Conservation (phyloP, 2,329 filamentous ascomycete genomes). For the Ophiostoma montium region DNA sequence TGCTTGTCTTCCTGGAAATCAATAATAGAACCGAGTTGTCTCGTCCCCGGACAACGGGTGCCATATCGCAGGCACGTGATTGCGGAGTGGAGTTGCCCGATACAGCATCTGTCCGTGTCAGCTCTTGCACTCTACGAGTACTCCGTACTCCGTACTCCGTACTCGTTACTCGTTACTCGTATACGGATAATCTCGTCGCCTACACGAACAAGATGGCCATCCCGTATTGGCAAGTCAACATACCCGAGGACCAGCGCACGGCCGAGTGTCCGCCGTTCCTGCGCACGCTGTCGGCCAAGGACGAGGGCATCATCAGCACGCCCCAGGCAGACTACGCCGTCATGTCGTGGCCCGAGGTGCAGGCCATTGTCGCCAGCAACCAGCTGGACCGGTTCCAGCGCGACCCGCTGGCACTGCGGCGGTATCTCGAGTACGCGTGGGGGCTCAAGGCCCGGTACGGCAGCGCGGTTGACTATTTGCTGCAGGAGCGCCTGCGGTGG, state of each 20-base stretch:
- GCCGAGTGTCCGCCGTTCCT: conserved; percentile 60
- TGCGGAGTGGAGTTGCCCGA: not conserved
- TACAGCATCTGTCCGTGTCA: not conserved
- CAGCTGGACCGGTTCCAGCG: conserved; percentile 65
- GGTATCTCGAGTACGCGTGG: conserved; percentile 58
- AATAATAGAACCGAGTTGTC: no score
- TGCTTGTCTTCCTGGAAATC: no score
- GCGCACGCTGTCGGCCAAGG: conserved; percentile 47
- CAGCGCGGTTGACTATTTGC: conserved; percentile 63
- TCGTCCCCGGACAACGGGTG: no score
- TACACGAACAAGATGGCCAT: not conserved
- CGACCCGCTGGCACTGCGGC: conserved; percentile 60
- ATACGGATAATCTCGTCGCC: no score
- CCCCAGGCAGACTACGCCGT: conserved; percentile 50
- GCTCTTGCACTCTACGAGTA: no score
- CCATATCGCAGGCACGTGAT: not conserved
- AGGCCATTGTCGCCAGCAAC: conserved; percentile 47
- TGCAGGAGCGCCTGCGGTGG: conserved; percentile 60
- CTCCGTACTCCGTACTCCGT: no score
- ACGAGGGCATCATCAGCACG: conserved; percentile 53
- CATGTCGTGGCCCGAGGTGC: conserved; percentile 57
- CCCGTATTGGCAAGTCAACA: conserved; percentile 76
- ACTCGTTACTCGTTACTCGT: no score
- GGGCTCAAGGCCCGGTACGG: conserved; percentile 53
- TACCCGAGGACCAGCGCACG: conserved; percentile 48